Evolutionary conservation across 257 asterid species (phyloP).

Genomic region (Nicotiana noctiflora): DNA sequence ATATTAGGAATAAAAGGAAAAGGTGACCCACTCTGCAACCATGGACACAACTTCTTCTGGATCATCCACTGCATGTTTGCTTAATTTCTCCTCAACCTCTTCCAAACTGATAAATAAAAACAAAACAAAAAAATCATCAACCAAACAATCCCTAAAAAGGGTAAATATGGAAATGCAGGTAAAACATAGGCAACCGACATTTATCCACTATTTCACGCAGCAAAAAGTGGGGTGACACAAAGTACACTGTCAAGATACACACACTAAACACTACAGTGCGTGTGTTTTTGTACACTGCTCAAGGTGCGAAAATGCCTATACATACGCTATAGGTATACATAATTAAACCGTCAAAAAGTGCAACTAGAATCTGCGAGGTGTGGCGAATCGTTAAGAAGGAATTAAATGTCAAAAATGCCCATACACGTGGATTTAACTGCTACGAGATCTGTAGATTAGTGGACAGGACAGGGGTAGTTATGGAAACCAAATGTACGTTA

Average conservation of each 20-base stretch:
- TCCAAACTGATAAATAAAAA: conserved; percentile 43
- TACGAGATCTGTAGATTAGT: background rate
- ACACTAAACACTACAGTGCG: conserved; percentile 14
- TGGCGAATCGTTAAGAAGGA: background rate
- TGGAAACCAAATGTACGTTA: conserved; percentile 4
- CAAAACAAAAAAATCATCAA: background rate
- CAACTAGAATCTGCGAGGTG: background rate
- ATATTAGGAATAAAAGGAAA: background rate
- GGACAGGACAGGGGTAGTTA: conserved; percentile 23
- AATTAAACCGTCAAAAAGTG: conserved; percentile 41
- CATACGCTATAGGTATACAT: background rate
- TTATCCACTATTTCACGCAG: conserved; percentile 19
- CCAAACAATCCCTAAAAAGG: conserved; percentile 4
- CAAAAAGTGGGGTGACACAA: conserved; percentile 9
- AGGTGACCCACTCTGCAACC: conserved; percentile 72
- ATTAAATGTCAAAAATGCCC: conserved; percentile 27
- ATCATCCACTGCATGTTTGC: conserved; percentile 71
- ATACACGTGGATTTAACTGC: background rate
- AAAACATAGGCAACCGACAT: conserved; percentile 32
- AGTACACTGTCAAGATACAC: conserved; percentile 15
- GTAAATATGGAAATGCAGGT: conserved; percentile 17
- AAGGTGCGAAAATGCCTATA: conserved; percentile 21
- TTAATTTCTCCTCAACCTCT: conserved; percentile 46
- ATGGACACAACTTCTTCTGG: conserved; percentile 81
- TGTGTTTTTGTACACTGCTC: conserved; percentile 23